Evolutionary conservation across 345 rosid genomes (phyloP).

Genomic region (Luvunga scandens): DNA sequence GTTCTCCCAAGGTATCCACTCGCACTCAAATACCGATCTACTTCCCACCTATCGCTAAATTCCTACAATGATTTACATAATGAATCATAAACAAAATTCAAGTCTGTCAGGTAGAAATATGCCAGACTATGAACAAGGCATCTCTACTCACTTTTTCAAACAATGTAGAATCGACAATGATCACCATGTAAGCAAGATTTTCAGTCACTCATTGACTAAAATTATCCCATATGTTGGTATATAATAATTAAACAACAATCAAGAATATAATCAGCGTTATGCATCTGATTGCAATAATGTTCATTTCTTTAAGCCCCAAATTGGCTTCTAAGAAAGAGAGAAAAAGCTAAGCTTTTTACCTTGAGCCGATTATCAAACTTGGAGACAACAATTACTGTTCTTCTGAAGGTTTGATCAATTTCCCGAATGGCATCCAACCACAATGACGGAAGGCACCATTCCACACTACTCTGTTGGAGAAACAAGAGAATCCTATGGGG

Average conservation of each 20-base stretch:
- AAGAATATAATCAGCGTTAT: not conserved
- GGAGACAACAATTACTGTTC: slow-evolving; percentile 88
- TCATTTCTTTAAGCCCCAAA: not conserved
- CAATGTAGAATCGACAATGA: not conserved
- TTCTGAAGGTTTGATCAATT: slow-evolving; percentile 82
- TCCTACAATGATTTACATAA: slow-evolving; percentile 51
- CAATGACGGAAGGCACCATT: slow-evolving; percentile 95
- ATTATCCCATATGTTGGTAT: not conserved
- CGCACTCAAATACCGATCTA: slow-evolving; percentile 86
- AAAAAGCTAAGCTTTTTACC: slow-evolving; percentile 31
- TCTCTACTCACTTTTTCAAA: not conserved
- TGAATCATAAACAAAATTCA: not conserved
- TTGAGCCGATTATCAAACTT: slow-evolving; percentile 97
- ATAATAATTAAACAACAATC: not conserved
- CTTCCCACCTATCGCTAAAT: slow-evolving; percentile 80
- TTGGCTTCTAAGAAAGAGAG: not conserved
- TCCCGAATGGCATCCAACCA: slow-evolving; percentile 93
- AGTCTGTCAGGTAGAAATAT: not conserved
- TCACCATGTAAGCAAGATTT: slow-evolving; percentile 9
- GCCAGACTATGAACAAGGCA: not conserved
- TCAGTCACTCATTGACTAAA: not conserved
- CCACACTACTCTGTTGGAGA: slow-evolving; percentile 97
- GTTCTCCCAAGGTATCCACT: slow-evolving; percentile 95
- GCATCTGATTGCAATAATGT: not conserved
- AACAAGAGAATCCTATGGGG: slow-evolving; percentile 90